These are phyloP conservation scores for Zalerion maritima DNA, from an alignment of 495 filamentous ascomycete genomes.

Conservation along the genomic window DNA sequence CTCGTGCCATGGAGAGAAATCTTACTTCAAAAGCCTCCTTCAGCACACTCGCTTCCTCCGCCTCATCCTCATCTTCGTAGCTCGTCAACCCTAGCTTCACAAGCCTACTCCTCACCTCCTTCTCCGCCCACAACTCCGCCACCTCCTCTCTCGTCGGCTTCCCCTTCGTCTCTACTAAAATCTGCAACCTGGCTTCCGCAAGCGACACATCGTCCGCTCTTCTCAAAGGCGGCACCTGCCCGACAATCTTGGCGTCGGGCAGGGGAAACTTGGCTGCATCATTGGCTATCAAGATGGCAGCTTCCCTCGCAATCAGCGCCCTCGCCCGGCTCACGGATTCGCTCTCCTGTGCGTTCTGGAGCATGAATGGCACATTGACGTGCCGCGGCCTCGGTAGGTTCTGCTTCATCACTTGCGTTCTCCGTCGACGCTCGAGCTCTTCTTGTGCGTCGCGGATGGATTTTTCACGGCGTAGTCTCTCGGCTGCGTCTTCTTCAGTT, in stretches of 20 bases:
- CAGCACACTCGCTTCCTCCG: constrained; percentile 45
- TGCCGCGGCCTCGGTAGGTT: constrained; percentile 62
- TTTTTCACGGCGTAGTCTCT: constrained; percentile 57
- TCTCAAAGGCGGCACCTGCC: constrained; percentile 44
- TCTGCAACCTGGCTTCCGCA: constrained; percentile 58
- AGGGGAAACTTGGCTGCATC: constrained; percentile 66
- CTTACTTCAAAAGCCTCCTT: constrained; percentile 51
- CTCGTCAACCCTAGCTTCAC: constrained; percentile 60
- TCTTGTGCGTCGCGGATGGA: constrained; percentile 57
- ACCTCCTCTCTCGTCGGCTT: constrained; percentile 46
- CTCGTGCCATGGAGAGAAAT: constrained; percentile 4
- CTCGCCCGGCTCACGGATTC: constrained; percentile 21
- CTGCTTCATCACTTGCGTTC: constrained; percentile 80
- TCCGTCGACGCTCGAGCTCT: constrained; percentile 61
- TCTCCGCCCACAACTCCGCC: constrained; percentile 53
- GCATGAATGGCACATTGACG: constrained; percentile 54
- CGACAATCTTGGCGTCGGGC: constrained; percentile 46
- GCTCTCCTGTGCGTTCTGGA: constrained; percentile 40
- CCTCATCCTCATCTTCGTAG: constrained; percentile 60
- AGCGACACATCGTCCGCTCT: constrained; percentile 56
- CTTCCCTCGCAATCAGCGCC: constrained; percentile 54
- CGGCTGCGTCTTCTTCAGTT: constrained; percentile 68
- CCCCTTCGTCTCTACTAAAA: constrained; percentile 54
- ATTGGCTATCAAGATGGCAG: constrained; percentile 61
- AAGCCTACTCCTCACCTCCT: constrained; percentile 40